Base-by-base conservation (phyloP, 2,329 filamentous ascomycete genomes). In the Hymenoscyphus scutula region DNA sequence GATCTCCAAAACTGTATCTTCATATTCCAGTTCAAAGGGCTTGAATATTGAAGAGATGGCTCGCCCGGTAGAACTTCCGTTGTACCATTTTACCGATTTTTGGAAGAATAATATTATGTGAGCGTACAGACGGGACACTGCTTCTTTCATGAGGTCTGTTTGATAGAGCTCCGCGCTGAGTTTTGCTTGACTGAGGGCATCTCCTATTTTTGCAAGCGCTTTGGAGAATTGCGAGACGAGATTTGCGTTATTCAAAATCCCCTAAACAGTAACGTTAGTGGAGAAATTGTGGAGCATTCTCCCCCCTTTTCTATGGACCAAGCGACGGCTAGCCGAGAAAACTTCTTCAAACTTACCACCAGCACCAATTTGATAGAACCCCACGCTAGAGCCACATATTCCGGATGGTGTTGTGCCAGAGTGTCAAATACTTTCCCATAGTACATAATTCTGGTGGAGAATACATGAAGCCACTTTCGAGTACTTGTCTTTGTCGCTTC, bases 401-500 rank as follows among this genome's bases (percentile, higher is more conserved):
- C 59, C 29, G 62, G 62, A 38, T 64, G 56, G 15, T 64, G 62
- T 11, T 64, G 56, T 1, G 53, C 34, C 2, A 64, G 51, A 10
- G 45, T 30, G 37, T 64, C 59, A 23, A 64, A 10, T 1, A 64
- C 32, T 19, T 6, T 32, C 25, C 32, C 30, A 56, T 64, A 64
- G 48, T 56, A 51, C 5, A 13, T 55, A 0, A 64, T 30, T 29
- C 27, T 56, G 19, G 19, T 13, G 13, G 62, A 61, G 38, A 61
- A 59, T 2, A 19, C 51, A 11, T 10, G 7, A 6, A 61, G 25
- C 59, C 62, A 64, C 41, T 60, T 60, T 11, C 53, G 25, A 19
- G 58, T 58, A 34, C 51, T 56, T 11, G 60, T 8, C 15, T 17
- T 69, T 68, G 62, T 77, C 73, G 0, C 74, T 75, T 15, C 13